Base-by-base conservation (phyloP, 148 eudicot species). In the Chenopodium album region DNA sequence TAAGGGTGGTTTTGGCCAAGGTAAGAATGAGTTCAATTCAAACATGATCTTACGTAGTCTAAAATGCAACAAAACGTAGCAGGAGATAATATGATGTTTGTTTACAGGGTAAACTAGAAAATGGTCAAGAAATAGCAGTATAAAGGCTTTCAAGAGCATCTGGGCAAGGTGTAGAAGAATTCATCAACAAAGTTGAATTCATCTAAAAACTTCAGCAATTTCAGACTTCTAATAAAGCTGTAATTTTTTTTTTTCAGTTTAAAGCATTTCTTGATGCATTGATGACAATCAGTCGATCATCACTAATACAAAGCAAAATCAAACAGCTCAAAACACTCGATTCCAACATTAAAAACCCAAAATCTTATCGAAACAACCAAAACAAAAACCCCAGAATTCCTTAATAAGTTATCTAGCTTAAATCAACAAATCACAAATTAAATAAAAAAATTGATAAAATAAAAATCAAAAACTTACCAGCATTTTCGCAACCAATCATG, bases 401-500 rank as follows among this genome's bases (percentile, higher is more conserved):
- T 28, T 41, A 79, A 13, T 4, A 6, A 3, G 20, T 26, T 4
- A 28, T 60, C 1, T 12, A 44, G 16, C 0, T 8, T 41, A 47
- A 44, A 41, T 4, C 22, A 59, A 26, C n/a, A 65, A 44, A 41
- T 12, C 23, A 17, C 6, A 37, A 37, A 37, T 37, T 3, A 37
- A 37, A 37, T 4, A 37, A 7, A 23, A 29, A n/a, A 47, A 47
- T 48, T 9, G 52, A 12, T 8, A 23, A 62, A 32, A 46, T 52
- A 17, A 63, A 32, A 32, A 1, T 32, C 34, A 3, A 23, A 14
- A 26, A 44, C 52, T 77, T 85, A 93, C 97, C 96, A 20, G 98
- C 96, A 90, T 95, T 95, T 76, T 97, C 98, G 60, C 98, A 95
- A 16, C 98, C 98, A 64, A 92, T 94, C 94, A 95, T 92, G 83